A percentile compares a stretch with the other conserved stretches of the same genome.
Evolutionary conservation across 176 grass and related monocot species (phyloP).

Genomic region (Eragrostis curvula): DNA sequence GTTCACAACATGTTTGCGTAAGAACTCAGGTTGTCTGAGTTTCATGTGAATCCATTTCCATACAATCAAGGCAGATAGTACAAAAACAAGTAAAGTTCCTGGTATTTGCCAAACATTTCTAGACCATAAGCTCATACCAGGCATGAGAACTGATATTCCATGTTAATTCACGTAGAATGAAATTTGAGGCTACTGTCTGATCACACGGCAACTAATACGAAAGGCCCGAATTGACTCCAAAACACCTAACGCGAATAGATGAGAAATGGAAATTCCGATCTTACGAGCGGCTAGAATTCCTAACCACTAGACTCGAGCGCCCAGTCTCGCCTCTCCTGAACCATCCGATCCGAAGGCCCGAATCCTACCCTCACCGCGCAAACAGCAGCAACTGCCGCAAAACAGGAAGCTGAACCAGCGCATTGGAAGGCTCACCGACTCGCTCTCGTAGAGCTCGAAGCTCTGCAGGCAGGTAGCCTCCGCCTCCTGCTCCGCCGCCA

Average conservation of each 20-base stretch:
- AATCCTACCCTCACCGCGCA: conserved; percentile 12
- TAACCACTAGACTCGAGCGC: not conserved
- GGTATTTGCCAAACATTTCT: not conserved
- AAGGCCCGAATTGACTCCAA: not conserved
- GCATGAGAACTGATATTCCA: not conserved
- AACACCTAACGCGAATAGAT: not conserved
- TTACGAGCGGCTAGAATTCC: not conserved
- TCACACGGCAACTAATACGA: not conserved
- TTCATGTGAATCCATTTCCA: not conserved
- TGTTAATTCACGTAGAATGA: not conserved
- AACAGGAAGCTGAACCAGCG: not conserved
- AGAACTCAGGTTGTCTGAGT: not conserved
- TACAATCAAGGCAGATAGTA: not conserved
- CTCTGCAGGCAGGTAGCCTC: conserved; percentile 55
- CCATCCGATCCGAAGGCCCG: conserved; percentile 8
- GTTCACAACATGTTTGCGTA: not conserved
- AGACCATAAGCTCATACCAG: not conserved
- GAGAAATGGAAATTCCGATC: not conserved
- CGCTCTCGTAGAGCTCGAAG: conserved; percentile 77
- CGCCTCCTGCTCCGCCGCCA: conserved; percentile 37
- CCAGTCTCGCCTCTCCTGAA: not conserved
- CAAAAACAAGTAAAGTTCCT: not conserved
- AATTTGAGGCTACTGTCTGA: conserved; percentile 3
- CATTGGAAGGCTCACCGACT: conserved; percentile 59
- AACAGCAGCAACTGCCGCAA: not conserved